Base-by-base conservation (phyloP, 192 early-diverging fungal genomes). In the Dissophora ornata region DNA sequence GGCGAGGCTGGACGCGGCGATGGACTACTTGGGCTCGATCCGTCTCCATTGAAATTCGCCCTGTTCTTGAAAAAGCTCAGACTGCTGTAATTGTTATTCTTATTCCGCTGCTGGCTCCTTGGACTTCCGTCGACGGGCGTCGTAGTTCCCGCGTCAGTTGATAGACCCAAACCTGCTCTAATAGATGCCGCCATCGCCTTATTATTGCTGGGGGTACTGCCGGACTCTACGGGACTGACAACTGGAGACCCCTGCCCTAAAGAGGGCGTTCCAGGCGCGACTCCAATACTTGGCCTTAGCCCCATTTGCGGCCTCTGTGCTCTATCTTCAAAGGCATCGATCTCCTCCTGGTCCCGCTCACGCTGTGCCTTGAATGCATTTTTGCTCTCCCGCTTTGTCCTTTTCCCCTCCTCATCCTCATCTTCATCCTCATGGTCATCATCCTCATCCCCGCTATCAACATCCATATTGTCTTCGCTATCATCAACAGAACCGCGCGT, bases 391-490 rank as follows among this genome's bases (percentile, higher is more conserved):
- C 24, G 13, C 34, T 40, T 68, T 8, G 26, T 59, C 22, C 24
- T 67, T 8, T 79, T 71, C 5, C 88, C 87, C 1, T 77, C 82
- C 29, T 79, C 57, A n/a, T 83, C 80, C 21, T 61, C 42, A 1
- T 59, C 57, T 2, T 73, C 67, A 0, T 19, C 38, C 15, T 49
- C 69, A 4, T 83, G 69, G n/a, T 51, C 57, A 2, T 53, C 34
- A 3, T 56, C 42, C 22, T 28, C 44, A 29, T 53, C 62, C 15
- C 13, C 79, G 49, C 69, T 67, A 15, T 83, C 83, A 4, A n/a
- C n/a, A n/a, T n/a, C n/a, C n/a, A n/a, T n/a, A n/a, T n/a, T n/a
- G n/a, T n/a, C n/a, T n/a, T n/a, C n/a, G n/a, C n/a, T n/a, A n/a
- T n/a, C n/a, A n/a, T n/a, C n/a, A n/a, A n/a, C n/a, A n/a, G n/a